A percentile compares a stretch with the other conserved stretches of the same genome.
phyloP scores from a whole-genome alignment of 352 stramenopile species.

The Thalassiosira hispida region DNA sequence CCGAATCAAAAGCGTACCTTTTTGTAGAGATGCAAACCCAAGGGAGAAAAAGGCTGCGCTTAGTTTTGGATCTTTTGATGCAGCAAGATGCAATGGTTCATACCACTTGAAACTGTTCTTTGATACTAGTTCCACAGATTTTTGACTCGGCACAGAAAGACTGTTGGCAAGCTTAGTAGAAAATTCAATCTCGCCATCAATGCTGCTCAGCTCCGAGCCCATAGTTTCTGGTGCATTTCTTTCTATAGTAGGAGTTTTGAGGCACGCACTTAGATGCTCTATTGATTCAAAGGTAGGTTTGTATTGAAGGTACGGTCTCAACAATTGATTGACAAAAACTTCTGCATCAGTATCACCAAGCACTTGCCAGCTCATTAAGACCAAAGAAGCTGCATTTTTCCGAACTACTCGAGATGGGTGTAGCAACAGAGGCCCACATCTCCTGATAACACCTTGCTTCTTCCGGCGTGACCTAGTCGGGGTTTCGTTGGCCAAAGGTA shows the following conservation, averaged over 20 bases:
- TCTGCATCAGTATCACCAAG: constrained; percentile 91
- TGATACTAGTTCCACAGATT: constrained; percentile 43
- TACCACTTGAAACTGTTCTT: constrained; percentile 43
- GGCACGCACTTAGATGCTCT: constrained; percentile 32
- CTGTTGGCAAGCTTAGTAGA: constrained; percentile 35
- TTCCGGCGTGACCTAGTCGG: constrained; percentile 31
- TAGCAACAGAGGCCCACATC: constrained; percentile 81
- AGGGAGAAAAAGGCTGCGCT: constrained; percentile 38
- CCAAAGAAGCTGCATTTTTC: constrained; percentile 66
- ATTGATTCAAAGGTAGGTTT: constrained; percentile 59
- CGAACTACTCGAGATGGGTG: constrained; percentile 80
- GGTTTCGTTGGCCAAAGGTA: background rate
- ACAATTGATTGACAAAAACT: constrained; percentile 90
- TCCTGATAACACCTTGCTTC: constrained; percentile 61
- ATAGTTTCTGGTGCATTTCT: background rate
- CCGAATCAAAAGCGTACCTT: constrained; percentile 47
- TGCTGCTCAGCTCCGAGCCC: constrained; percentile 9
- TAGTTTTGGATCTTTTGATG: constrained; percentile 17
- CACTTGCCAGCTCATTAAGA: constrained; percentile 88
- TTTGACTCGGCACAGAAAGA: constrained; percentile 63
- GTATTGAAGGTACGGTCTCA: constrained; percentile 90
- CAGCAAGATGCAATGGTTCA: constrained; percentile 34
- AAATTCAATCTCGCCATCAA: constrained; percentile 47
- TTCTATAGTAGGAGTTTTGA: constrained; percentile 21
- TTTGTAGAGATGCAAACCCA: constrained; percentile 36